Conservation (phyloP, 177 flowering plant species). For the Vitis hybrid region DNA sequence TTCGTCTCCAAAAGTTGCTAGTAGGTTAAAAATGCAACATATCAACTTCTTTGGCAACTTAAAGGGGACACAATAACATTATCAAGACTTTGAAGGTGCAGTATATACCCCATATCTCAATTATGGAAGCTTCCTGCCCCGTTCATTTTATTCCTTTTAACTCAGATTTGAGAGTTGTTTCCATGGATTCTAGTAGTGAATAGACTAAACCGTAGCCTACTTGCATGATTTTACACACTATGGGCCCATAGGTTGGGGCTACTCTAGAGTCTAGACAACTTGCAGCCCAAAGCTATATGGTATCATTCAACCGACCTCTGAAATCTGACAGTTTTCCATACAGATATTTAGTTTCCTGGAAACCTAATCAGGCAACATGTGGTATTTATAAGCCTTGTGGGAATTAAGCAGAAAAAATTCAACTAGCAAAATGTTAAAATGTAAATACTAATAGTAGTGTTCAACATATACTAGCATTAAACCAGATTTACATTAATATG, state of each 20-base stretch:
- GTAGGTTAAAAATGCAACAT: too few species aligned
- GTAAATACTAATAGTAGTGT: background rate
- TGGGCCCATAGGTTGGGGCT: conserved; percentile 21
- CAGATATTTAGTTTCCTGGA: conserved; percentile 15
- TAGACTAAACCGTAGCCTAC: conserved; percentile 18
- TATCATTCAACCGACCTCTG: conserved; percentile 14
- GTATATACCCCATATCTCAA: background rate
- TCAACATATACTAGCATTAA: background rate
- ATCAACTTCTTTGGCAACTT: too few species aligned
- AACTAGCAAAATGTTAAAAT: background rate
- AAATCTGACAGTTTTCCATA: conserved; percentile 13
- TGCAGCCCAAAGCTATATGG: conserved; percentile 20
- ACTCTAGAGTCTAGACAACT: conserved; percentile 26
- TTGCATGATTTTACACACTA: conserved; percentile 15
- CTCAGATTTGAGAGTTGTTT: background rate
- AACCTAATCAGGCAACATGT: background rate
- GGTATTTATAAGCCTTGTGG: background rate
- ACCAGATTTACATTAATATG: background rate
- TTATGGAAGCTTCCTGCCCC: background rate
- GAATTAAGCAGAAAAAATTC: background rate
- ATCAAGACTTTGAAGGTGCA: background rate
- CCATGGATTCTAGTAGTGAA: conserved; percentile 7
- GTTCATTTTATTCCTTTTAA: background rate
- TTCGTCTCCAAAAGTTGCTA: too few species aligned
- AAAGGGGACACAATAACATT: background rate